Conservation (phyloP, 352 stramenopile species). For the Aphanomyces invadans region DNA sequence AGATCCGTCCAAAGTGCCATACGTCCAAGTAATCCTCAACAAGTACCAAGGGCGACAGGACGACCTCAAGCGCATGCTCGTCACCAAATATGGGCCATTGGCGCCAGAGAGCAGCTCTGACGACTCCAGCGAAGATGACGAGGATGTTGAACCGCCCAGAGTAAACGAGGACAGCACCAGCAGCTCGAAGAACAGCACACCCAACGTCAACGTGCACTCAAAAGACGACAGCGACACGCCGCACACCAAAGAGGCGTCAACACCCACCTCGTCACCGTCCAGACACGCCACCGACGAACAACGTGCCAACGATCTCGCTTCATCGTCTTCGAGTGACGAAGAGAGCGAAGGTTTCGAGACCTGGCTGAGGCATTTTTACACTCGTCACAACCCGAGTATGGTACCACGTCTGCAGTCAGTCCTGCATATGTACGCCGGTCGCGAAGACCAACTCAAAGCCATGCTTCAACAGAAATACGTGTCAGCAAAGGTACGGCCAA, state of each 20-base stretch:
- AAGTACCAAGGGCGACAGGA: constrained; percentile 46
- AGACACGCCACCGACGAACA: too few relatives aligned
- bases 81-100: constrained; percentile 41
- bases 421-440: constrained; percentile 48
- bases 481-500: background rate
- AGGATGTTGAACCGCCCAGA: background rate
- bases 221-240: constrained; percentile 16
- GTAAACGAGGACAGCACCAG: background rate
- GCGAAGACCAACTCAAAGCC: constrained; percentile 50
- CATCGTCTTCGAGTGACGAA: constrained; percentile 20
- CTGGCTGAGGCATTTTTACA: constrained; percentile 56
- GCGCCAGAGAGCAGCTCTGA: too few relatives aligned
- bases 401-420: constrained; percentile 39
- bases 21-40: constrained; percentile 50
- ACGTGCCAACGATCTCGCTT: background rate
- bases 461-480: constrained; percentile 57
- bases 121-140: background rate
- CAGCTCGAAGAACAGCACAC: constrained; percentile 26
- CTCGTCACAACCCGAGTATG: constrained; percentile 44
- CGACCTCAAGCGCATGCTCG: constrained; percentile 46
- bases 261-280: background rate
- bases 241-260: background rate
- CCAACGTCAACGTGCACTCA: constrained; percentile 25
- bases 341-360: constrained; percentile 28
- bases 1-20: constrained; percentile 38